Base-by-base conservation (phyloP, 805 yeast genomes). In the Myxozyma neglecta region DNA sequence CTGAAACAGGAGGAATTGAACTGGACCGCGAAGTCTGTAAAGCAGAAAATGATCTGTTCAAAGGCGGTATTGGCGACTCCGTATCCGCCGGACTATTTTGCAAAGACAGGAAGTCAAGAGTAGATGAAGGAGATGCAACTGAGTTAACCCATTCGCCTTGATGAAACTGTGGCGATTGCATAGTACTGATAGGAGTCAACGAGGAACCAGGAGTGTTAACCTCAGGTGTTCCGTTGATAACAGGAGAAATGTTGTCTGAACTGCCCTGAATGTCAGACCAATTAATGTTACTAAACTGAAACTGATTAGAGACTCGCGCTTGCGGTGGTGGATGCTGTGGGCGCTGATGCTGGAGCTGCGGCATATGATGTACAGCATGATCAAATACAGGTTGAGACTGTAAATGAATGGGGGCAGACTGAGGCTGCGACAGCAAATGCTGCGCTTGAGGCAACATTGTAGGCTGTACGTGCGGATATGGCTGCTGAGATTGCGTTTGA, bases 191-290 rank as follows among this genome's bases (percentile, higher is more conserved):
- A n/a, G 55, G 53, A 20, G 61, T 52, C 37, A 34, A 34, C 40
- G 13, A 32, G 2, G 39, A 34, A 4, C 24, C 39, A 3, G 50
- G 57, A 9, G 57, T 34, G 11, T 32, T n/a, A 6, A 48, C 40
- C n/a, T 40, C 49, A 11, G 48, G 24, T 13, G 51, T 11, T 9
- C 32, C 47, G 11, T 14, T 24, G 9, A 42, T 3, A 14, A 35
- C 18, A 9, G 54, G 56, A 9, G 57, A 29, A 2, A 24, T n/a
- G 16, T 16, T 47, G 42, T n/a, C 20, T 16, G 52, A 24, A 34
- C 50, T 52, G 43, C 45, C 44, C 13, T 52, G 61, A 24, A 57
- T 34, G n/a, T 57, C 57, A 2, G 56, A 35, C 57, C 57, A 53
- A 44, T 47, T 52, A 34, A 52, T 47, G n/a, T 47, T 47, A 18